Conservation (phyloP, 257 asterid genomes). For the Solanum lycopersicoides region DNA sequence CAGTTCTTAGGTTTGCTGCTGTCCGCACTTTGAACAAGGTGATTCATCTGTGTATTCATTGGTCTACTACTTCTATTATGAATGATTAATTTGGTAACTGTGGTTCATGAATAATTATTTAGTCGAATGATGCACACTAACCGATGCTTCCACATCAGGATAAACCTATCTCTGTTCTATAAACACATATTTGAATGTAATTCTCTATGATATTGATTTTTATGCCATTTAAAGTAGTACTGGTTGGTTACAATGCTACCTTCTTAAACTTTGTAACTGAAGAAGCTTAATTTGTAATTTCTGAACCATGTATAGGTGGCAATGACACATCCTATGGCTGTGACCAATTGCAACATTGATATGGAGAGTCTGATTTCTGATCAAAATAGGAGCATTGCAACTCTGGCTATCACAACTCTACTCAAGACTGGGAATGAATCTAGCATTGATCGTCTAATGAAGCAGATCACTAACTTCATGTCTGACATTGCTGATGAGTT, state of each 20-base stretch:
- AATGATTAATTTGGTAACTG: neutral
- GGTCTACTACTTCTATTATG: neutral
- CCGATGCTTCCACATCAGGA: neutral
- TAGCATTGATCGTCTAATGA: constrained; percentile 89
- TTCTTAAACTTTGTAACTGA: neutral
- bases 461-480: constrained; percentile 90
- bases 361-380: constrained; percentile 97
- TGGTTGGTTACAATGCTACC: neutral
- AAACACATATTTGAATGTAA: neutral
- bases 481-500: constrained; percentile 97
- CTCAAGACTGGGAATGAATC: constrained; percentile 95
- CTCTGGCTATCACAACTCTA: constrained; percentile 88
- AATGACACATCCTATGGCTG: constrained; percentile 92
- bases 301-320: constrained; percentile 56
- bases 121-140: neutral
- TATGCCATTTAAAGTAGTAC: neutral
- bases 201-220: neutral
- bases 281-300: neutral
- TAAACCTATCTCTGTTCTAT: neutral
- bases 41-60: constrained; percentile 2
- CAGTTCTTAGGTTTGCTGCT: constrained; percentile 95
- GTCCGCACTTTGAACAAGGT: constrained; percentile 94
- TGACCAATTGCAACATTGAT: constrained; percentile 87
- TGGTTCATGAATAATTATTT: neutral
- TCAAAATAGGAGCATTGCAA: constrained; percentile 89